A percentile compares a stretch with the other conserved stretches of the same genome.
Conservation (phyloP, 1,139 yeast species). For the Hemisphaericaspora xylanilytica region DNA sequence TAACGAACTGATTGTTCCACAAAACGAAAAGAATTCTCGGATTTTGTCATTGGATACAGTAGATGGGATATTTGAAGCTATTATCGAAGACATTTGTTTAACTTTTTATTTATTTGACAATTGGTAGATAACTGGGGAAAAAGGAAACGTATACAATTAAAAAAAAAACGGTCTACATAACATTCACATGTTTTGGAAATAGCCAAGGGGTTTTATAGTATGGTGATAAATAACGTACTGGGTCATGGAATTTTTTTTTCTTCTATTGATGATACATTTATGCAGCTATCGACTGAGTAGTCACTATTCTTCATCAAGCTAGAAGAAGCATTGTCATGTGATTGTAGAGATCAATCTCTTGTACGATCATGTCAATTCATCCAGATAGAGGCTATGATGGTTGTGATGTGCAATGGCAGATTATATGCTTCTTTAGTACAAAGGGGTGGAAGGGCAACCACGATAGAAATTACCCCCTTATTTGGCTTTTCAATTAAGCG, state of each 20-base stretch:
- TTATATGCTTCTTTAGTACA: too few species aligned
- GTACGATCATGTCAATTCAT: too few species aligned
- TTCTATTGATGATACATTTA: too few species aligned
- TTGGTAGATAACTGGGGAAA: not conserved
- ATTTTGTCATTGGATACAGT: conserved; percentile 55
- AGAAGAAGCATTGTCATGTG: not conserved
- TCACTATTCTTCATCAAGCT: too few species aligned
- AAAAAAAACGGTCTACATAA: not conserved
- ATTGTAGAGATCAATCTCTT: not conserved
- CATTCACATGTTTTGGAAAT: not conserved
- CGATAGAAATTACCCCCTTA: not conserved
- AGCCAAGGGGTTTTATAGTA: not conserved
- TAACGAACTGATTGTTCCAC: conserved; percentile 57
- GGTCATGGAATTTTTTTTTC: not conserved
- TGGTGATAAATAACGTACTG: too few species aligned
- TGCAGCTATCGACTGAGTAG: too few species aligned
- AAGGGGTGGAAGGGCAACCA: too few species aligned
- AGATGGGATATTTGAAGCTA: conserved; percentile 61
- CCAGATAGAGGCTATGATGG: too few species aligned
- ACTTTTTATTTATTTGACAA: not conserved
- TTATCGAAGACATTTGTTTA: conserved; percentile 38
- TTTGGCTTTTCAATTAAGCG: not conserved
- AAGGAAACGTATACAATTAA: too few species aligned
- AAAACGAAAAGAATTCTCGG: conserved; percentile 69
- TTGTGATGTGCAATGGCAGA: not conserved